These are phyloP conservation scores for Aspergillus steynii DNA, from an alignment of 495 filamentous ascomycete genomes.

Conservation along the genomic window DNA sequence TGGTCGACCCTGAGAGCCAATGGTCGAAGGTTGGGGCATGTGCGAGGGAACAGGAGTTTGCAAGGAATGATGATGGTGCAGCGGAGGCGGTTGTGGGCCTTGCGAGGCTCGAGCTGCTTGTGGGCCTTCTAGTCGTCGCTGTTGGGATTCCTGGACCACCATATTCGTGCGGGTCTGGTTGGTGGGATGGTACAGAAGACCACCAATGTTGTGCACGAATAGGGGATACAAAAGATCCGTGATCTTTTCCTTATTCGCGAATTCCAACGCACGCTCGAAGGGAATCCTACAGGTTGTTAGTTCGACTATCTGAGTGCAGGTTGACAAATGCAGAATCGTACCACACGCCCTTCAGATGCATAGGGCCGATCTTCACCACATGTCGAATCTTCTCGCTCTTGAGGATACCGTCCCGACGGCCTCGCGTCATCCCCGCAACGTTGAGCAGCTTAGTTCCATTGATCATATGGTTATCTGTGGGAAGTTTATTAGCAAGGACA, in stretches of 20 bases:
- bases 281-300: conserved; percentile 71
- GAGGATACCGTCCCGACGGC: conserved; percentile 91
- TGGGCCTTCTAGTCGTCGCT: conserved; percentile 58
- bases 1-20: conserved; percentile 76
- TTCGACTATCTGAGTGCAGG: background rate
- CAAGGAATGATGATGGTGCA: conserved; percentile 82
- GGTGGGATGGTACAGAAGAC: conserved; percentile 89
- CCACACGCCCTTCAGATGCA: conserved; percentile 99
- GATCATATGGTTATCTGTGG: conserved; percentile 98
- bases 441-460: conserved; percentile 97
- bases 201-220: conserved; percentile 97
- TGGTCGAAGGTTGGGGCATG: conserved; percentile 69
- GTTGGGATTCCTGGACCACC: conserved; percentile 84
- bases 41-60: conserved; percentile 62
- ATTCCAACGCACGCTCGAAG: conserved; percentile 93
- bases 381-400: conserved; percentile 97
- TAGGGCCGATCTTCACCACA: conserved; percentile 98
- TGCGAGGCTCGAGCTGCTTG: conserved; percentile 43
- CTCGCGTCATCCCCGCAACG: conserved; percentile 96
- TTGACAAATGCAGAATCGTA: conserved; percentile 46
- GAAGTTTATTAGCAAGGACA: background rate
- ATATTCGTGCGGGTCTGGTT: conserved; percentile 80
- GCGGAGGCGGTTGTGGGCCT: conserved; percentile 67
- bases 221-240: conserved; percentile 93
- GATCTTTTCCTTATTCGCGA: conserved; percentile 99